Conservation (phyloP, 2,329 filamentous ascomycete species). For the Fusarium caatingaense region DNA sequence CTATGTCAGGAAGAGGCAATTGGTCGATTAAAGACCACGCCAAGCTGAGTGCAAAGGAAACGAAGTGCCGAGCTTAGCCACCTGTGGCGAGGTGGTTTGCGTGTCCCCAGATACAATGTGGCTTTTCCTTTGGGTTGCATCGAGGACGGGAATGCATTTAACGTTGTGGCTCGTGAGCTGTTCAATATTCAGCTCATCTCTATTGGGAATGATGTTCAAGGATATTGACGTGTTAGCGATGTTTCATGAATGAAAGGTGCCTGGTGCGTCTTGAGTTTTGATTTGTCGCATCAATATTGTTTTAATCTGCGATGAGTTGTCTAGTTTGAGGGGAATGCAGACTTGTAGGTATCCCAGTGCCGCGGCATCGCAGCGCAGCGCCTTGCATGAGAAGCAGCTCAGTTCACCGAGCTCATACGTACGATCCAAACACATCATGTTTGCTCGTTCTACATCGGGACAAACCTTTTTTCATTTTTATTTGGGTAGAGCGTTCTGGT, state of each 20-base stretch:
- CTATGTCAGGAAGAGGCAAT: constrained; percentile 1
- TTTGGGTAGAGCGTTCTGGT: constrained; percentile 1
- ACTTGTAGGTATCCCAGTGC: not conserved
- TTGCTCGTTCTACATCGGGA: constrained; percentile 7
- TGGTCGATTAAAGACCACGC: constrained; percentile 13
- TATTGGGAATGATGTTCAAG: constrained; percentile 22
- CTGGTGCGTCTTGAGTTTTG: constrained; percentile 7
- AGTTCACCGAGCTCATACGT: constrained; percentile 6
- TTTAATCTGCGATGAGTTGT: constrained; percentile 38
- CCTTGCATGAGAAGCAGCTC: constrained; percentile 4
- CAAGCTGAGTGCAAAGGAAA: constrained; percentile 20
- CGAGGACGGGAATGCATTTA: constrained; percentile 24
- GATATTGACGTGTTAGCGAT: constrained; percentile 26
- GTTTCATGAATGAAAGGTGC: constrained; percentile 28
- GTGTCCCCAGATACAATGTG: constrained; percentile 29
- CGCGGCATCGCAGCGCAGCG: not conserved
- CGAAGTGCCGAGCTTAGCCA: constrained; percentile 41
- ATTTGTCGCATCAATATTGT: constrained; percentile 21
- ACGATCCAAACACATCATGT: constrained; percentile 12
- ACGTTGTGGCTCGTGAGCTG: constrained; percentile 38
- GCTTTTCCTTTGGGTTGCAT: constrained; percentile 21
- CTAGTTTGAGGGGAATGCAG: constrained; percentile 9
- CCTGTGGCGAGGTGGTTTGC: constrained; percentile 48
- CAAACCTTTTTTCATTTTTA: not conserved
- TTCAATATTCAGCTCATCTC: constrained; percentile 29